Evolutionary conservation across 352 stramenopile species (phyloP).

Genomic region (Poterioochromonas sp.): DNA sequence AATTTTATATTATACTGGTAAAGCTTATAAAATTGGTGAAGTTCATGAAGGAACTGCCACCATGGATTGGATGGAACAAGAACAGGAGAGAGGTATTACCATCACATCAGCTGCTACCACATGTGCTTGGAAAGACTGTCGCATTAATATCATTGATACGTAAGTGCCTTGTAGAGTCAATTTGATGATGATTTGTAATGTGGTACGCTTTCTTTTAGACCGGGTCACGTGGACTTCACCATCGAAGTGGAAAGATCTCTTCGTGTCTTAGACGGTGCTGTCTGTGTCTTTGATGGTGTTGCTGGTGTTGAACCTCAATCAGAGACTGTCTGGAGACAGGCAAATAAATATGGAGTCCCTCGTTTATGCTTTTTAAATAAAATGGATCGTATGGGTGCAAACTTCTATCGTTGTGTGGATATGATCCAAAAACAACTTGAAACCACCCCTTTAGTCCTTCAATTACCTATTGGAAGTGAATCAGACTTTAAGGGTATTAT

Average conservation of each 20-base stretch:
- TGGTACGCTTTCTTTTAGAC: constrained; percentile 19
- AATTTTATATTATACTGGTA: constrained; percentile 94
- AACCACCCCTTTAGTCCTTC: constrained; percentile 43
- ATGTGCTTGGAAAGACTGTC: constrained; percentile 81
- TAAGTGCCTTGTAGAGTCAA: constrained; percentile 60
- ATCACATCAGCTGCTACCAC: constrained; percentile 92
- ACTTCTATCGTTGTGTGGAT: constrained; percentile 53
- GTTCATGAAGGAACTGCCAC: constrained; percentile 76
- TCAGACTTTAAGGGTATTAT: constrained; percentile 66
- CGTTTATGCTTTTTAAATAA: constrained; percentile 77
- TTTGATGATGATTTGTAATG: not conserved
- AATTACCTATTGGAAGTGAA: constrained; percentile 69
- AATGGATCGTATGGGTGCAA: constrained; percentile 67
- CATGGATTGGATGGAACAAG: constrained; percentile 82
- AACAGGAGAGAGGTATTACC: constrained; percentile 95
- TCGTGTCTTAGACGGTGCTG: constrained; percentile 90
- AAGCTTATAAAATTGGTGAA: constrained; percentile 79
- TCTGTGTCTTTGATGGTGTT: constrained; percentile 91
- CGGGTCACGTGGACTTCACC: constrained; percentile 90
- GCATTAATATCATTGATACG: constrained; percentile 96
- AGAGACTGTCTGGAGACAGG: constrained; percentile 75
- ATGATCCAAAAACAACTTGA: constrained; percentile 42
- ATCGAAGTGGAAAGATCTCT: constrained; percentile 93
- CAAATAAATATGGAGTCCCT: constrained; percentile 54
- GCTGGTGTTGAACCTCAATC: constrained; percentile 86